Evolutionary conservation across 2,329 filamentous ascomycete species (phyloP).

Genomic region (Thielaviopsis ethacetica): DNA sequence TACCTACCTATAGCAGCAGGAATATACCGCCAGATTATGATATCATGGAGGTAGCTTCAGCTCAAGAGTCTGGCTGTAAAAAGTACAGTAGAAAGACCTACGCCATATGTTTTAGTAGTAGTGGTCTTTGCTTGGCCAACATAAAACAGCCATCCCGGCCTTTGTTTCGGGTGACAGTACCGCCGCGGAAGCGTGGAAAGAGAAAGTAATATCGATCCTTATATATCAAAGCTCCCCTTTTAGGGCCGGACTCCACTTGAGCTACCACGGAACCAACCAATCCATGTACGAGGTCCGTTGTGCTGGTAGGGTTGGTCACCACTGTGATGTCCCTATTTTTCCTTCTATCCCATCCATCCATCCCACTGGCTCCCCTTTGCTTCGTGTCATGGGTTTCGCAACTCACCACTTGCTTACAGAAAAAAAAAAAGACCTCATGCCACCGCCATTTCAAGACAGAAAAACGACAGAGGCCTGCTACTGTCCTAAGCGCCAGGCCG

Average conservation of each 20-base stretch:
- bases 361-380: no score
- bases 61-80: no score
- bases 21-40: no score
- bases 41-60: no score
- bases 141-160: not conserved
- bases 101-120: no score
- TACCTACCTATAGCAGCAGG: no score
- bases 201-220: not conserved
- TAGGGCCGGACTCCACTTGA: not conserved
- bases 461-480: not conserved
- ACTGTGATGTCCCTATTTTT: no score
- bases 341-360: no score
- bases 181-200: not conserved
- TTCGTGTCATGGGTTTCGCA: not conserved
- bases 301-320: not conserved
- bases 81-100: no score
- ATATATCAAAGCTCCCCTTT: not conserved
- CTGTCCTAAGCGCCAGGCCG: not conserved
- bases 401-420: not conserved
- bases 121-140: no score
- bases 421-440: not conserved
- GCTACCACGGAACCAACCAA: not conserved
- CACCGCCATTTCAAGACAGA: not conserved
- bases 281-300: no score
- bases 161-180: not conserved